Percentiles rank a stretch among this genome's conserved stretches.
These are phyloP conservation scores for Paecilomyces formosus DNA, from an alignment of 2,329 filamentous ascomycete genomes.

Conservation along the genomic window DNA sequence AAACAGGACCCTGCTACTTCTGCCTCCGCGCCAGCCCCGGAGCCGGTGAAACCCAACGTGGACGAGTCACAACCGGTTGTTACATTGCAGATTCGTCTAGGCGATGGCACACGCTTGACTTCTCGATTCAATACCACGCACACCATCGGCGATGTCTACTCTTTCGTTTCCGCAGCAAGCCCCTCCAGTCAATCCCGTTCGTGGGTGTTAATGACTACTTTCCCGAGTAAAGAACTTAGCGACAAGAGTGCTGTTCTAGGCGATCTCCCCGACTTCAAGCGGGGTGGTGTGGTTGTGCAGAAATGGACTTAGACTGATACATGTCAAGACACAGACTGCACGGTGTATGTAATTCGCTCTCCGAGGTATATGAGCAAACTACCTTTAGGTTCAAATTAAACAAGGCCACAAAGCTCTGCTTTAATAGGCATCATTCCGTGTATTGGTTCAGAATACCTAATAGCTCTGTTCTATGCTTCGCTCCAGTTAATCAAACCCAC, in stretches of 20 bases:
- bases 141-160: conserved; percentile 58
- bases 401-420: not conserved
- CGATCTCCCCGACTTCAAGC: conserved; percentile 43
- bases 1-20: conserved; percentile 25
- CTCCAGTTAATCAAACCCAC: not conserved
- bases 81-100: conserved; percentile 56
- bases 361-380: not conserved
- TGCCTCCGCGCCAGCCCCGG: conserved; percentile 13
- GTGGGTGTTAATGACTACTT: conserved; percentile 59
- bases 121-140: conserved; percentile 59
- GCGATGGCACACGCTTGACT: conserved; percentile 53
- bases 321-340: not conserved
- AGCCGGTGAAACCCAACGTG: conserved; percentile 38
- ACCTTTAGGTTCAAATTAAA: not conserved
- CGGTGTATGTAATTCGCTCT: not conserved
- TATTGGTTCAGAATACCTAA: not conserved
- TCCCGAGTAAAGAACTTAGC: conserved; percentile 55
- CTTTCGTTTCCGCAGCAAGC: conserved; percentile 51
- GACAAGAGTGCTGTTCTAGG: conserved; percentile 44
- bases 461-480: not conserved
- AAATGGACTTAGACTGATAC: conserved; percentile 32
- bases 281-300: conserved; percentile 44
- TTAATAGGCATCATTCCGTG: not conserved
- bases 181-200: conserved; percentile 41
- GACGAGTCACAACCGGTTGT: conserved; percentile 52